Evolutionary conservation across 768 basidiomycete species (phyloP).

Genomic region (Mycena vulgaris): DNA sequence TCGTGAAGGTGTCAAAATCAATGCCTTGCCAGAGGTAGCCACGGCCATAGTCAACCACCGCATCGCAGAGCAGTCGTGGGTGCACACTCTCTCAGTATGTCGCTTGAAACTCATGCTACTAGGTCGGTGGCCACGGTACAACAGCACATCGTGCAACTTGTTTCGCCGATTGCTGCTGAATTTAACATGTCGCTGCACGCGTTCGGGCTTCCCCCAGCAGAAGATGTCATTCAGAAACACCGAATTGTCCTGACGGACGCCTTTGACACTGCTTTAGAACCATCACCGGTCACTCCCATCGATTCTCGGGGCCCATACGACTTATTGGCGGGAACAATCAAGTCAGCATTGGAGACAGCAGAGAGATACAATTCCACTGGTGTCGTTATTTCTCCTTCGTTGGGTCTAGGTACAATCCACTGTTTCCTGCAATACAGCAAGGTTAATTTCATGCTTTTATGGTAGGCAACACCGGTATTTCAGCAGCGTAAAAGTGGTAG

Average conservation of each 20-base stretch:
- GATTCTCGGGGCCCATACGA: conserved; percentile 41
- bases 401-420: conserved; percentile 51
- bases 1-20: conserved; percentile 60
- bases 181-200: conserved; percentile 56
- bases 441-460: too few species aligned
- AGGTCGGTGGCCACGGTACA: conserved; percentile 51
- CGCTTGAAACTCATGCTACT: neutral
- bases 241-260: conserved; percentile 54
- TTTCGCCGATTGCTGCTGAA: conserved; percentile 51
- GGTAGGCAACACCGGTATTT: conserved; percentile 39
- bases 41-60: conserved; percentile 65
- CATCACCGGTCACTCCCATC: conserved; percentile 60
- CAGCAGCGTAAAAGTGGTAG: neutral
- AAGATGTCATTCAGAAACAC: conserved; percentile 37
- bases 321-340: conserved; percentile 57
- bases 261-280: conserved; percentile 57
- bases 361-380: conserved; percentile 36
- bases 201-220: conserved; percentile 47
- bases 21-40: conserved; percentile 69
- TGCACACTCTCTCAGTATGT: neutral
- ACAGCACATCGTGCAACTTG: conserved; percentile 45
- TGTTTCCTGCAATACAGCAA: too few species aligned
- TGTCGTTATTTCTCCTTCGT: conserved; percentile 45
- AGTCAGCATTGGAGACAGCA: conserved; percentile 51
- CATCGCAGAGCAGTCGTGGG: conserved; percentile 57